phyloP scores from a whole-genome alignment of 2,329 filamentous ascomycete genomes.

The Aspergillus uvarum region DNA sequence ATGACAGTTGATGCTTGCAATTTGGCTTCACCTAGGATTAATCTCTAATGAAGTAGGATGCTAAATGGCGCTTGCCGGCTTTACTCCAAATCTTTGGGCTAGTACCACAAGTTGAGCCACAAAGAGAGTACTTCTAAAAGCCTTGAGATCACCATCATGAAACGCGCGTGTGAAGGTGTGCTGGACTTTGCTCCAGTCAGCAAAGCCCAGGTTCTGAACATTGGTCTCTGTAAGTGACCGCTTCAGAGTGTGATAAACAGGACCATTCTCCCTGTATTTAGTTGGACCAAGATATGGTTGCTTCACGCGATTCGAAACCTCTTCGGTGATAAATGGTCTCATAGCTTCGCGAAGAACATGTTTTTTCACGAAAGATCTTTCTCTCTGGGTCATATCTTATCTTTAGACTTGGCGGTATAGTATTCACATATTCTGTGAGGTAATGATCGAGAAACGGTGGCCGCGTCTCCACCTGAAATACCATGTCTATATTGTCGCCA shows the following conservation, averaged over 20 bases:
- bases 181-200: constrained; percentile 40
- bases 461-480: not conserved
- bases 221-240: constrained; percentile 38
- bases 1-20: no score
- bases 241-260: constrained; percentile 38
- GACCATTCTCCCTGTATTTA: constrained; percentile 43
- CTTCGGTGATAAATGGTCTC: constrained; percentile 9
- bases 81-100: constrained; percentile 44
- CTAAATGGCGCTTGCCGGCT: constrained; percentile 24
- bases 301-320: constrained; percentile 35
- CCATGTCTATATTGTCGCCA: not conserved
- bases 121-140: constrained; percentile 41
- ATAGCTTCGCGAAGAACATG: constrained; percentile 7
- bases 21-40: not conserved
- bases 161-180: constrained; percentile 43
- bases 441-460: not conserved
- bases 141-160: constrained; percentile 31
- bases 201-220: constrained; percentile 43
- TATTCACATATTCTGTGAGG: not conserved
- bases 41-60: no score
- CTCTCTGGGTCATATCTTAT: constrained; percentile 1
- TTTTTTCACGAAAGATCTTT: constrained; percentile 3
- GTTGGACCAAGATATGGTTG: constrained; percentile 52
- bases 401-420: not conserved
- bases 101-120: constrained; percentile 49